Base-by-base conservation (phyloP, 2,329 filamentous ascomycete genomes). In the Fusarium subglutinans region DNA sequence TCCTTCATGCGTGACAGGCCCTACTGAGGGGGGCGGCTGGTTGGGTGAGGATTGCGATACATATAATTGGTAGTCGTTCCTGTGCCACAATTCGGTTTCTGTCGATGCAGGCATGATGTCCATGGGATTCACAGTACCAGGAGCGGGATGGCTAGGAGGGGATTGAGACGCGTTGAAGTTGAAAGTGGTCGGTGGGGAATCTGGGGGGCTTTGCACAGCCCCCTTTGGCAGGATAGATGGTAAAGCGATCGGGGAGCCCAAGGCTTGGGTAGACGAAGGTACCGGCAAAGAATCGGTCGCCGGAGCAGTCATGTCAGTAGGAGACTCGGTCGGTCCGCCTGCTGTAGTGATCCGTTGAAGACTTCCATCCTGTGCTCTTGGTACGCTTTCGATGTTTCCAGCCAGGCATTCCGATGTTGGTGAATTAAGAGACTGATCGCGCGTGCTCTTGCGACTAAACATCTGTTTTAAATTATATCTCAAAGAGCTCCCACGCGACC, bases 51-150 rank as follows among this genome's bases (percentile, higher is more conserved):
- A 78, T 30, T 81, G 77, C 15, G 78, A 75, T 33, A 78, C 65
- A 45, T 76, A 78, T 43, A 84, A 75, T 63, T 83, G 78, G 61
- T 82, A 81, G 67, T 83, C 82, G 22, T 80, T 83, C 41, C 79
- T 76, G 57, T 84, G 79, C 79, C 80, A 83, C 35, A 81, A 64
- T 66, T 84, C 83, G 13, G 79, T 79, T 66, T 83, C 78, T 8
- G 82, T 83, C 22, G 80, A 81, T 7, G 83, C 80, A 10, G 83
- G 85, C 87, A 88, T 88, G 37, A 89, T 85, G 55, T 87, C 86
- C 84, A 87, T 87, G 2, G 87, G 87, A 45, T 88, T 88, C 15
- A 87, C 86, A 8, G 86, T 88, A 40, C 85, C 86, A 7, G 84
- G 83, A 4, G 83, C 81, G 41, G 85, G 81, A 54, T 82, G 73